A percentile compares a stretch with the other conserved stretches of the same genome.
phyloP scores from a whole-genome alignment of 2,329 filamentous ascomycete species.

The Phoma sp. region DNA sequence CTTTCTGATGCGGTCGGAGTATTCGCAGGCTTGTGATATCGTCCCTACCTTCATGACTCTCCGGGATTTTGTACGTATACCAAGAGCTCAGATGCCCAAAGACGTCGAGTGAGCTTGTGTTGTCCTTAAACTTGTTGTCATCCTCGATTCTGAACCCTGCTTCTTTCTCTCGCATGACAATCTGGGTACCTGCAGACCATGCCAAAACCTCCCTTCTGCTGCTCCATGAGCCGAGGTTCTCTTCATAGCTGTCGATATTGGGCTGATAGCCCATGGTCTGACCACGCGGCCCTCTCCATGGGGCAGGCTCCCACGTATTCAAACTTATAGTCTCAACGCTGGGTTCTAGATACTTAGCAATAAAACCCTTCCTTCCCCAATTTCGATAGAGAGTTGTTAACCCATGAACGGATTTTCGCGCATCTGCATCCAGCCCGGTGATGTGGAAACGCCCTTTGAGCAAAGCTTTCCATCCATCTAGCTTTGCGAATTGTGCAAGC shows the following conservation, averaged over 20 bases:
- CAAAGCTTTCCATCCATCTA: conserved; percentile 44
- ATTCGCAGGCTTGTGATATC: conserved; percentile 65
- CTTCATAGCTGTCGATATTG: conserved; percentile 63
- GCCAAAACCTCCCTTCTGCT: conserved; percentile 62
- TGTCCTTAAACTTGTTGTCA: conserved; percentile 6
- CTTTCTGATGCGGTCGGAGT: conserved; percentile 51
- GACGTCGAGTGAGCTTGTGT: conserved; percentile 36
- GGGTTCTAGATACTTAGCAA: conserved; percentile 60
- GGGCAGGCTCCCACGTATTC: conserved; percentile 39
- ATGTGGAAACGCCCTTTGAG: conserved; percentile 40
- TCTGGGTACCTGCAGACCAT: conserved; percentile 65
- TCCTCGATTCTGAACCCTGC: conserved; percentile 39
- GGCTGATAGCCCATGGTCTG: conserved; percentile 67
- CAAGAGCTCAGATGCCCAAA: conserved; percentile 51
- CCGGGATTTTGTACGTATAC: conserved; percentile 59
- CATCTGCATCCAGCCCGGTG: conserved; percentile 32
- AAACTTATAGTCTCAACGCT: conserved; percentile 43
- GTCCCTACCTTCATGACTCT: conserved; percentile 59
- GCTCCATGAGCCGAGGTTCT: conserved; percentile 47
- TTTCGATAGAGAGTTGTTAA: conserved; percentile 63
- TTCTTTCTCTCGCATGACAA: conserved; percentile 58
- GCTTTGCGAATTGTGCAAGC: conserved; percentile 32
- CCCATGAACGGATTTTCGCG: conserved; percentile 54
- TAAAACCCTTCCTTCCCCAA: conserved; percentile 62
- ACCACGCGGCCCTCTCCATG: conserved; percentile 51